Conservation (phyloP, 2,329 filamentous ascomycete genomes). For the Colletotrichum musicola region DNA sequence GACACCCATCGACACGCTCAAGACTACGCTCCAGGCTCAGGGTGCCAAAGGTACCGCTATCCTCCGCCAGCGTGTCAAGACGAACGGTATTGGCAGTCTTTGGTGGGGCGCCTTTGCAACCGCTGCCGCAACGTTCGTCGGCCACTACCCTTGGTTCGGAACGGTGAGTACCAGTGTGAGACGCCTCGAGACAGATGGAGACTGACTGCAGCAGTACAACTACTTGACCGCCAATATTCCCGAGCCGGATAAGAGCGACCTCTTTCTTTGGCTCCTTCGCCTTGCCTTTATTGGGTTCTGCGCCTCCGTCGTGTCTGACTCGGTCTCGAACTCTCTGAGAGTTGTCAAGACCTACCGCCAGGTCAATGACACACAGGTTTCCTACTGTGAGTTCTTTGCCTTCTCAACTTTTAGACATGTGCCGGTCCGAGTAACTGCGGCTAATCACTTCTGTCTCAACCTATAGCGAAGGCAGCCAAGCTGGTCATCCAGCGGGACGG, state of each 20-base stretch:
- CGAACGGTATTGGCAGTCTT: constrained; percentile 58
- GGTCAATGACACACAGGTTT: constrained; percentile 61
- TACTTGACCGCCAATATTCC: constrained; percentile 53
- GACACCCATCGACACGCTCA: constrained; percentile 63
- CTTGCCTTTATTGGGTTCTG: constrained; percentile 59
- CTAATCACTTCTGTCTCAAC: not conserved
- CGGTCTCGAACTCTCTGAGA: constrained; percentile 60
- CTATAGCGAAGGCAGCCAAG: constrained; percentile 56
- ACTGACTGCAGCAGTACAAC: constrained; percentile 54
- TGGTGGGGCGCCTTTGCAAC: constrained; percentile 65
- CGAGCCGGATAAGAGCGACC: constrained; percentile 54
- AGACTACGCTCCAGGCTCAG: constrained; percentile 63
- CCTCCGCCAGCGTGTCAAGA: constrained; percentile 58
- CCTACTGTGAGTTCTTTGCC: constrained; percentile 53
- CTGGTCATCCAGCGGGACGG: constrained; percentile 57
- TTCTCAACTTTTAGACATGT: no score
- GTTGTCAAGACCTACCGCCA: constrained; percentile 64
- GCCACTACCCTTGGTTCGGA: constrained; percentile 64
- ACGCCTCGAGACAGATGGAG: not conserved
- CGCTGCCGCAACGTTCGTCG: constrained; percentile 61
- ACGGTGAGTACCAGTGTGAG: constrained; percentile 48
- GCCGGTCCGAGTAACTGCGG: no score
- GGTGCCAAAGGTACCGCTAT: constrained; percentile 56
- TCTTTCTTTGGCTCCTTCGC: constrained; percentile 57
- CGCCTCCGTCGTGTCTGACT: constrained; percentile 59